Base-by-base conservation (phyloP, 352 stramenopile genomes). In the Globisporangium spiculum region DNA sequence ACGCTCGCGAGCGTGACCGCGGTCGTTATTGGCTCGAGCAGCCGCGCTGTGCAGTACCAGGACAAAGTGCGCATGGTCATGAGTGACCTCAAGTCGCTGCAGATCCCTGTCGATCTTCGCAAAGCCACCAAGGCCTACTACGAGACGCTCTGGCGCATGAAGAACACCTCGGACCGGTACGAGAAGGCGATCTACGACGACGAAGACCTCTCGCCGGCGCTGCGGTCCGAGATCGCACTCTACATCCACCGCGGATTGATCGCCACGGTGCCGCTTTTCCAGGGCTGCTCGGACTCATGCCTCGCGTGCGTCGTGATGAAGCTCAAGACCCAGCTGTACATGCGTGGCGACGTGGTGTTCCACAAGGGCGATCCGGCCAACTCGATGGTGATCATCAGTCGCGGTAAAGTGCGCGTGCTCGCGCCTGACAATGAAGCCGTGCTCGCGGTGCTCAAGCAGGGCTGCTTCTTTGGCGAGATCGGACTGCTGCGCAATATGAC, bases 121-220 rank as follows among this genome's bases (percentile, higher is more conserved):
- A 82, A 80, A 58, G 62, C 79, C 20, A 72, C 79, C 9, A 88
- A 79, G 63, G 75, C 71, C 26, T 89, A 89, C 65, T 89, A 89
- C 54, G 81, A 89, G 65, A 88, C 77, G 52, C 71, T 89, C 10
- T 89, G 81, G 81, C 74, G 81, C 36, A 82, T 89, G 74, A 86
- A 86, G 52, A 89, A 88, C 68, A 89, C 80, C 0, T 89, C 81
- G 1, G 81, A 89, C 54, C 77, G 81, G 2, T 88, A 88, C 46
- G 81, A 89, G 34, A 87, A 87, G 63, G 78, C 78, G 20, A 89
- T 89, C n/a, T 89, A 89, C 63, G 81, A 85, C 3, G 81, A 89
- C 66, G 79, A 89, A 41, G 81, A 89, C 60, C 63, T 89, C 36
- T 89, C 81, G 9, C 79, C 79, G 24, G 70, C 75, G 0, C 70